Evolutionary conservation across 306 rosid species (phyloP), one percentile per base, ranked within the genome.

Genomic region (Hippophae rhamnoides): DNA sequence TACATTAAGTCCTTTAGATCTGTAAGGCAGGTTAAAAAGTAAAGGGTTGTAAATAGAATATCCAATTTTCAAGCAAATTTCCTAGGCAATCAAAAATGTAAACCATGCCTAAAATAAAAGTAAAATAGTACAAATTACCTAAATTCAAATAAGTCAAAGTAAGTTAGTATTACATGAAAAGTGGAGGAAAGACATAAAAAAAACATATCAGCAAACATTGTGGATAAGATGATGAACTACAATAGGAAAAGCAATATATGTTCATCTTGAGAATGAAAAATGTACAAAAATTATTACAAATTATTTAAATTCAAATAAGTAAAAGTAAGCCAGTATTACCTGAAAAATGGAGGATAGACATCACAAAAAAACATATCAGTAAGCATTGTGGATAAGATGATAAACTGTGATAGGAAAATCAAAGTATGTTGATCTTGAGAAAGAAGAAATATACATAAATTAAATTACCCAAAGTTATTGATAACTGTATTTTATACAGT

Each of bases 311-410:
- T 26, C n/a, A 25, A 56, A 40, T 5, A 7, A 58, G 8, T n/a
- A 42, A 23, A 52, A 38, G 42, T 25, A 56, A 55, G 50, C 45
- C n/a, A 61, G 54, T 6, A 6, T 57, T 78, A 92, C 96, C 96
- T 80, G 42, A 75, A 71, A 57, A 66, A 64, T 13, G 87, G 80
- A 9, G 84, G 82, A 44, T 65, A 55, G 59, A 43, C 68, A 74
- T 73, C 42, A 52, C 61, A 31, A 41, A 47, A 56, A 80, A 87
- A 85, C 61, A 78, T 60, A 56, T 81, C 86, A 1, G 58, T 66
- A 57, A 88, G 99, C 63, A 14, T 60, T 64, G 13, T 69, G 3
- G 93, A 82, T 73, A 92, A 92, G 76, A 84, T 18, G 18, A 18
- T 18, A 18, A 18, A 18, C 18, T 18, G 18, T 18, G 18, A 18